These are phyloP conservation scores for Tetrahymena malaccensis DNA, from an alignment of 73 alveolate genomes.

Conservation along the genomic window DNA sequence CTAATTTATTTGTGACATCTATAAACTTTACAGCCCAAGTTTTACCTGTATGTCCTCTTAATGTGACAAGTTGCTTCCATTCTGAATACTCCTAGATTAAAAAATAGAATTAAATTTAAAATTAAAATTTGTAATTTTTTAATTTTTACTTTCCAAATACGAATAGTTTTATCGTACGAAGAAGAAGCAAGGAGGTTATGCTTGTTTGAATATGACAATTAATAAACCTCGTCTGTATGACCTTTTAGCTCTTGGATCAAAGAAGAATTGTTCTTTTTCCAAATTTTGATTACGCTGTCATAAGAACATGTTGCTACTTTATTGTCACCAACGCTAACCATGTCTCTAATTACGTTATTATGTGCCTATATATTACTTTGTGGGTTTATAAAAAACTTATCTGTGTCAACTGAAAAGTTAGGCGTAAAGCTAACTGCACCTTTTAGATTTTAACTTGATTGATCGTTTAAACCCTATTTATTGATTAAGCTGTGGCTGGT, in stretches of 20 bases:
- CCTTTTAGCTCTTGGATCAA: neutral
- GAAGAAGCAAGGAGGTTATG: neutral
- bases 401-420: neutral
- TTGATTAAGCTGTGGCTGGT: neutral
- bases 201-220: neutral
- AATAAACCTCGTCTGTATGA: neutral
- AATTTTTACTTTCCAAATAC: neutral
- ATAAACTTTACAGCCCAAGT: neutral
- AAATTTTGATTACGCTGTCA: neutral
- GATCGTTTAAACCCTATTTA: neutral
- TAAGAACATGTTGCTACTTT: neutral
- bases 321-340: neutral
- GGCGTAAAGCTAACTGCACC: neutral
- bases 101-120: neutral
- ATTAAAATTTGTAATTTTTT: neutral
- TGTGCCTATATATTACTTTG: neutral
- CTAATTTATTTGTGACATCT: neutral
- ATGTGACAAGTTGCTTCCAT: neutral
- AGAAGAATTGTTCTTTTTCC: neutral
- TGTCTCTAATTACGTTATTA: neutral
- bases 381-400: neutral
- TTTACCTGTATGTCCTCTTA: neutral
- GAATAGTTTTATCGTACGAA: neutral
- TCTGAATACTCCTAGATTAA: neutral
- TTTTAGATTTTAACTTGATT: neutral